These are phyloP conservation scores for Plasmopara muralis DNA, from an alignment of 352 stramenopile species.

Conservation along the genomic window DNA sequence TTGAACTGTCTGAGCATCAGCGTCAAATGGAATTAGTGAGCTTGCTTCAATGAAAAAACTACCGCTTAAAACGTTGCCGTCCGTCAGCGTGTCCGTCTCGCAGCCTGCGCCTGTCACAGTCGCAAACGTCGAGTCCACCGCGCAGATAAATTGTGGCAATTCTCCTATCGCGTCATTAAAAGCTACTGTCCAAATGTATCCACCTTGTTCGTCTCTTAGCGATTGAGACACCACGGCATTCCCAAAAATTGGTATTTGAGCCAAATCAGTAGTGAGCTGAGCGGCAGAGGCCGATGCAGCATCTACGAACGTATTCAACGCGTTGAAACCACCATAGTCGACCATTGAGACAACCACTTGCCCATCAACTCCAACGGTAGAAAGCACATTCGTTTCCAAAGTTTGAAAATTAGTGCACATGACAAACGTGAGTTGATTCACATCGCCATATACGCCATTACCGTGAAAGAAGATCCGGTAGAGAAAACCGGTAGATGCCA, in stretches of 20 bases:
- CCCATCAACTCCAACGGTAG: constrained; percentile 24
- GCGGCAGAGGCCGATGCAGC: constrained; percentile 32
- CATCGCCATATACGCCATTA: constrained; percentile 46
- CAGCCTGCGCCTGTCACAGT: constrained; percentile 26
- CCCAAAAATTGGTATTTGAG: constrained; percentile 54
- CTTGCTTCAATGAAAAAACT: constrained; percentile 66
- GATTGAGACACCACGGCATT: constrained; percentile 55
- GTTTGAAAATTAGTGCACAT: constrained; percentile 53
- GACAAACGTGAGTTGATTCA: not conserved
- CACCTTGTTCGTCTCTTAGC: constrained; percentile 59
- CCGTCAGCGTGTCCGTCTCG: constrained; percentile 54
- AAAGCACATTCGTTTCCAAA: constrained; percentile 56
- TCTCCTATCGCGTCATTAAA: constrained; percentile 64
- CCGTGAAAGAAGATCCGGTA: constrained; percentile 76
- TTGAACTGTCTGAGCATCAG: constrained; percentile 40
- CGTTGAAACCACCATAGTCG: constrained; percentile 43
- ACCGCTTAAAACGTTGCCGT: constrained; percentile 68
- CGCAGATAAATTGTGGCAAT: constrained; percentile 72
- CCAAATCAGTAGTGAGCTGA: constrained; percentile 40
- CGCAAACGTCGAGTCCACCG: constrained; percentile 43
- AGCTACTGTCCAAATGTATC: constrained; percentile 71
- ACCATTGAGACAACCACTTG: constrained; percentile 32
- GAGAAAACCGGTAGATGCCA: constrained; percentile 44
- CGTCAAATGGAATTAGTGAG: constrained; percentile 49
- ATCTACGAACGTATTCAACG: constrained; percentile 43